Base-by-base conservation (phyloP, 306 rosid species). In the Vigna hirtella region DNA sequence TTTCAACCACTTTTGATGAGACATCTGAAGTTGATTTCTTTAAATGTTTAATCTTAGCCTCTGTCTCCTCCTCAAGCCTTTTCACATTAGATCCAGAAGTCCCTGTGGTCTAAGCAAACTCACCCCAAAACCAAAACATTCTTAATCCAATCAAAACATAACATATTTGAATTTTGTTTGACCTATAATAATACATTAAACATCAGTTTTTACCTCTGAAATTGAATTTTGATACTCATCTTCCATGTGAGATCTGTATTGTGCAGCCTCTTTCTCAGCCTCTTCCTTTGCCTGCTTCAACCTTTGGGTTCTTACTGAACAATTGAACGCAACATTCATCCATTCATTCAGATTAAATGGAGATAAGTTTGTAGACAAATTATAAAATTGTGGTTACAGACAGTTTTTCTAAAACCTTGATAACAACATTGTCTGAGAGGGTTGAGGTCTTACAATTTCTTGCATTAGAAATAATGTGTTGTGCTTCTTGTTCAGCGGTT, bases 401-500 rank as follows among this genome's bases (percentile, higher is more conserved):
- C 22, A 16, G 8, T 9, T 50, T 50, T 50, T 50, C 6, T n/a
- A 50, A 50, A n/a, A 51, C 56, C 10, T 51, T 16, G 22, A 51
- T 51, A 4, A 13, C 51, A 49, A 14, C 6, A 51, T 8, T 51
- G 17, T n/a, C n/a, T n/a, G 4, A 51, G 22, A 66, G 13, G 4
- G 8, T 9, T 56, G 38, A n/a, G 66, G 1, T 43, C 82, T 79
- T 83, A 91, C 98, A 70, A 66, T 80, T 93, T 86, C 96, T 91
- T 74, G 98, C 98, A 22, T 22, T 73, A 50, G 90, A 83, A 68
- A 93, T 81, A 76, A 90, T 84, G 13, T 85, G 88, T 76, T 93
- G 98, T 43, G 96, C 98, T 75, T 93, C 98, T 84, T 90, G 96
- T 66, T 93, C 98, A 56, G 92, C 96, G 12, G 89, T 86, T 66